Conservation (phyloP, 768 basidiomycete genomes). For the Leccinum imitatum region DNA sequence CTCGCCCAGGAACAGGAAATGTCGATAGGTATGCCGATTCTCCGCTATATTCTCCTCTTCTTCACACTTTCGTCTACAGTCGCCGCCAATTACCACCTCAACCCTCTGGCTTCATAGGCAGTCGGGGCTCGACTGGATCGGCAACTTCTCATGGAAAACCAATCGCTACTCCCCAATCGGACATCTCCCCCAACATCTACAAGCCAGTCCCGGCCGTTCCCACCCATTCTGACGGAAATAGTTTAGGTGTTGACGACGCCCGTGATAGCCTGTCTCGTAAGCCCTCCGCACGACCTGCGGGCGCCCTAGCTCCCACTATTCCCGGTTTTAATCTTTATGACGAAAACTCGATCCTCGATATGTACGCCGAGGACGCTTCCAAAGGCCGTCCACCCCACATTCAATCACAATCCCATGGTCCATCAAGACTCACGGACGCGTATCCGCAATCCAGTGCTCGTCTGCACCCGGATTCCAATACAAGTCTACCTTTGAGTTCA, state of each 20-base stretch:
- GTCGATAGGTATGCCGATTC: slow-evolving; percentile 23
- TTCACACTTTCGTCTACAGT: slow-evolving; percentile 14
- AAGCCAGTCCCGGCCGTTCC: slow-evolving; percentile 34
- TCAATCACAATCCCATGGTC: slow-evolving; percentile 22
- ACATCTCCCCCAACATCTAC: slow-evolving; percentile 24
- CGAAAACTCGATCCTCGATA: slow-evolving; percentile 23
- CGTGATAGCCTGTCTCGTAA: slow-evolving; percentile 22
- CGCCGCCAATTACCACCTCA: slow-evolving; percentile 32
- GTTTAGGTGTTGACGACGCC: slow-evolving; percentile 17
- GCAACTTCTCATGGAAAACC: slow-evolving; percentile 20
- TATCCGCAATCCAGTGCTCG: slow-evolving; percentile 14
- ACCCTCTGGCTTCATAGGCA: slow-evolving; percentile 7
- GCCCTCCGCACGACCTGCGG: slow-evolving; percentile 29
- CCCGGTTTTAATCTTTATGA: slow-evolving; percentile 28
- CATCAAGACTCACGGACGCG: slow-evolving; percentile 21
- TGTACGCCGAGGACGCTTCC: slow-evolving; percentile 22
- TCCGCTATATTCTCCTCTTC: neutral
- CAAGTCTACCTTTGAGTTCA: no score
- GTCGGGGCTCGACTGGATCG: slow-evolving; percentile 26
- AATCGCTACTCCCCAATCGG: slow-evolving; percentile 14
- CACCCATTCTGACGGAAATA: slow-evolving; percentile 10
- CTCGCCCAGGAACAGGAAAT: slow-evolving; percentile 27
- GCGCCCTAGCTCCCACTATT: slow-evolving; percentile 27
- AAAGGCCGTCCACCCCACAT: slow-evolving; percentile 17
- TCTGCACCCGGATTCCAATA: neutral